A percentile compares a stretch with the other conserved stretches of the same genome.
These are phyloP conservation scores for Thalassia testudinum DNA, from an alignment of 116 monocot genomes.

Conservation along the genomic window DNA sequence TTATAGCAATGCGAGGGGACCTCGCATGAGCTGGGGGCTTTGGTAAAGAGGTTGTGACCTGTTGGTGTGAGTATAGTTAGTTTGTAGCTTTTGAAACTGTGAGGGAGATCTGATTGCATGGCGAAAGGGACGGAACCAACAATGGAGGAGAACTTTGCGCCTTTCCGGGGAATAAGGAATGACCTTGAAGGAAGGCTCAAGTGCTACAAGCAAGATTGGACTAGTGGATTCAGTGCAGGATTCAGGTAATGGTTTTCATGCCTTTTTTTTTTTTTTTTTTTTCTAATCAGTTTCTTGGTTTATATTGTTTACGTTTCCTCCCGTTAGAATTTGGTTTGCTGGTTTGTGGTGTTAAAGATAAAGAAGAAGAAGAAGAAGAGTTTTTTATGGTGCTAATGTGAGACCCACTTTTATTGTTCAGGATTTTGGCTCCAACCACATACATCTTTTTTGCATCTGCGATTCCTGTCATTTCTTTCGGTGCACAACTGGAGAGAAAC, in stretches of 20 bases:
- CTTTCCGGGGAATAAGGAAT: slow-evolving; percentile 55
- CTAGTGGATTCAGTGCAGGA: slow-evolving; percentile 44
- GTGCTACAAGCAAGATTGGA: slow-evolving; percentile 72
- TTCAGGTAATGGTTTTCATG: slow-evolving; percentile 21
- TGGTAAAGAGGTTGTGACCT: background rate
- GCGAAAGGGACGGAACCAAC: too few relatives aligned
- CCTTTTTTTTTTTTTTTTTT: too few relatives aligned
- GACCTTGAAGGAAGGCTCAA: slow-evolving; percentile 38
- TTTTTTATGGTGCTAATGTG: too few relatives aligned
- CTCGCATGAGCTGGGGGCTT: background rate
- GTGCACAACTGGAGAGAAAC: slow-evolving; percentile 66
- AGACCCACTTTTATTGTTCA: slow-evolving; percentile 6
- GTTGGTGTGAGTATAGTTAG: background rate
- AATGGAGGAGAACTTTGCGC: slow-evolving; percentile 75
- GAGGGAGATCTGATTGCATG: too few relatives aligned
- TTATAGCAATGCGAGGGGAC: background rate
- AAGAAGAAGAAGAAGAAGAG: too few relatives aligned
- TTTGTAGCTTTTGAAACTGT: background rate
- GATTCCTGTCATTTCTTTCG: slow-evolving; percentile 79
- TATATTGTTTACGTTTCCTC: too few relatives aligned
- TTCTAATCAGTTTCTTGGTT: background rate
- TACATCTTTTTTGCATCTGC: slow-evolving; percentile 89
- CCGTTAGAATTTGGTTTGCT: too few relatives aligned
- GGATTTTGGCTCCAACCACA: slow-evolving; percentile 73
- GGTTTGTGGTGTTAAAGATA: too few relatives aligned